These are phyloP conservation scores for Fusarium nematophilum DNA, from an alignment of 2,329 filamentous ascomycete species.

Conservation along the genomic window DNA sequence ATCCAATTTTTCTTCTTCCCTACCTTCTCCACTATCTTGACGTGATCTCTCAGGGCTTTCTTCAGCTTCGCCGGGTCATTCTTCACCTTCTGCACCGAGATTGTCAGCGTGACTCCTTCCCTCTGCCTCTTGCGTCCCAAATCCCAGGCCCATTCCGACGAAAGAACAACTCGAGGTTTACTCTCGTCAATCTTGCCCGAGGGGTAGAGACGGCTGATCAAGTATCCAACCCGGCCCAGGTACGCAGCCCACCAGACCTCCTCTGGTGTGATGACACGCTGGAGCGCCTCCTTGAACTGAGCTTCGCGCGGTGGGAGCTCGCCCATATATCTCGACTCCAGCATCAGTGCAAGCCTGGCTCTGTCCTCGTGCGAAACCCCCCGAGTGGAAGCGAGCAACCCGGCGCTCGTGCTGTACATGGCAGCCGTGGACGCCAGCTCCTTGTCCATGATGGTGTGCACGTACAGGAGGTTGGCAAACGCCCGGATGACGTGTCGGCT, in stretches of 20 bases:
- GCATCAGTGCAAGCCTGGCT: slow-evolving; percentile 22
- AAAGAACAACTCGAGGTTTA: slow-evolving; percentile 20
- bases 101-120: slow-evolving; percentile 12
- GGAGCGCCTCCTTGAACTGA: slow-evolving; percentile 20
- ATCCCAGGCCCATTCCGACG: slow-evolving; percentile 23
- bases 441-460: slow-evolving; percentile 27
- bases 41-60: slow-evolving; percentile 15
- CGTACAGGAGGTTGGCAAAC: slow-evolving; percentile 22
- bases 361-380: slow-evolving; percentile 21
- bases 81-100: slow-evolving; percentile 23
- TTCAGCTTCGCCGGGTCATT: slow-evolving; percentile 23
- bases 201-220: slow-evolving; percentile 19
- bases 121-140: slow-evolving; percentile 13
- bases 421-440: slow-evolving; percentile 23
- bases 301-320: slow-evolving; percentile 19
- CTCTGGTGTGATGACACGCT: slow-evolving; percentile 15
- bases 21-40: slow-evolving; percentile 24
- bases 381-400: slow-evolving; percentile 16
- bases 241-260: slow-evolving; percentile 29
- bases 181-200: slow-evolving; percentile 18
- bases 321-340: slow-evolving; percentile 29
- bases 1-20: slow-evolving; percentile 28
- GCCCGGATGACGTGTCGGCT: slow-evolving; percentile 11
- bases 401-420: slow-evolving; percentile 24
- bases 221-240: slow-evolving; percentile 20